These are phyloP conservation scores for Clonostachys rosea DNA, from an alignment of 2,329 filamentous ascomycete genomes.

Conservation along the genomic window DNA sequence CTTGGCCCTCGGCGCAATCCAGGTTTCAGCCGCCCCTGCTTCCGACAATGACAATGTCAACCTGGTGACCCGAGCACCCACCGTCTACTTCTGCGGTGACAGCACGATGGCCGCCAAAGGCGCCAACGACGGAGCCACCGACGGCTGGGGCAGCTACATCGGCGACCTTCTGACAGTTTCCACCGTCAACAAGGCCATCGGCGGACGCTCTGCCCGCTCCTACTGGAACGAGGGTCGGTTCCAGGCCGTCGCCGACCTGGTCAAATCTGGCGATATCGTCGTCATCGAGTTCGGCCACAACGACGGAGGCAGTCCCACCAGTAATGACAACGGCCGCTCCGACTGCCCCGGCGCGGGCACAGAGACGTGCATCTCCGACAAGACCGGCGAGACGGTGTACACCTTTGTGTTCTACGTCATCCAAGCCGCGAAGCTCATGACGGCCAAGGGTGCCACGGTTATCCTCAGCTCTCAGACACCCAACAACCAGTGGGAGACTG, in stretches of 20 bases:
- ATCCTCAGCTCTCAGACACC: constrained; percentile 53
- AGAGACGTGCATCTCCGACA: constrained; percentile 40
- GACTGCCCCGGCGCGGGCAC: constrained; percentile 51
- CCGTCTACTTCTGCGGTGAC: constrained; percentile 54
- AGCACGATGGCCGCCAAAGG: constrained; percentile 53
- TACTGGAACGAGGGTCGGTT: constrained; percentile 65
- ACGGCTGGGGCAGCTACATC: constrained; percentile 62
- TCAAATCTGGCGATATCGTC: constrained; percentile 58
- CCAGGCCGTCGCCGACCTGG: constrained; percentile 43
- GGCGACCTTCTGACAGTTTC: constrained; percentile 35
- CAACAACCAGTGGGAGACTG: constrained; percentile 56
- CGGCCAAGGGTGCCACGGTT: constrained; percentile 54
- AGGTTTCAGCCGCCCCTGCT: neutral
- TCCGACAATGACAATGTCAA: neutral
- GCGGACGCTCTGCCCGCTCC: constrained; percentile 61
- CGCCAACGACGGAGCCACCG: constrained; percentile 28
- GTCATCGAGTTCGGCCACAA: constrained; percentile 73
- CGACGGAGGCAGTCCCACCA: constrained; percentile 53
- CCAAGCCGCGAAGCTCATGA: constrained; percentile 48
- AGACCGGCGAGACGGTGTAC: constrained; percentile 42
- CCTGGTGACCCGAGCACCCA: constrained; percentile 14
- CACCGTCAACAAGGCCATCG: constrained; percentile 61
- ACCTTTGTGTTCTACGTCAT: constrained; percentile 58
- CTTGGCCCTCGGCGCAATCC: constrained; percentile 8
- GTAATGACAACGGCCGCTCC: constrained; percentile 55